Evolutionary conservation across 2,329 filamentous ascomycete genomes (phyloP).

Genomic region (Acrocalymma vagum): DNA sequence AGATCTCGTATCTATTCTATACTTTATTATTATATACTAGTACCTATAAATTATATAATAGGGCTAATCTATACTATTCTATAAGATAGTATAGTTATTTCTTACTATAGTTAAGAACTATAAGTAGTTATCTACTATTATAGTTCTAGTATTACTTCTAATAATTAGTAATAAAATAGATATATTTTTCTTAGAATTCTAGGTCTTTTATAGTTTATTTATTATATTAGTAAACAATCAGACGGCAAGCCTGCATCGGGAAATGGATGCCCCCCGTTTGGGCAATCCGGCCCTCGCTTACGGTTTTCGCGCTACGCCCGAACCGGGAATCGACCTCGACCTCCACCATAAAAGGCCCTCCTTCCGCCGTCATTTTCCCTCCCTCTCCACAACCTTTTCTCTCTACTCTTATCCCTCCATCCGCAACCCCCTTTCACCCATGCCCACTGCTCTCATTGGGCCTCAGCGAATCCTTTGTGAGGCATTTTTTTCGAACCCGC

Average conservation of each 20-base stretch:
- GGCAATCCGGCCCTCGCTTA: slow-evolving; percentile 16
- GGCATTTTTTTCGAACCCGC: slow-evolving; percentile 16
- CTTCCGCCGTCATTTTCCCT: slow-evolving; percentile 16
- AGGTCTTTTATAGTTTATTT: too few species aligned
- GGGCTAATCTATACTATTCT: too few species aligned
- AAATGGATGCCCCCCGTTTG: slow-evolving; percentile 16
- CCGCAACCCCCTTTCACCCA: slow-evolving; percentile 6
- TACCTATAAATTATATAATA: too few species aligned
- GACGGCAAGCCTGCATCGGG: slow-evolving; percentile 18
- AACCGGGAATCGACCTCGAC: slow-evolving; percentile 17
- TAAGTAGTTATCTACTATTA: too few species aligned
- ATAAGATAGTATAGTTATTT: too few species aligned
- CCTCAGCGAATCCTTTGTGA: slow-evolving; percentile 13
- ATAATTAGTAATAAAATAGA: too few species aligned
- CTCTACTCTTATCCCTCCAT: slow-evolving; percentile 19
- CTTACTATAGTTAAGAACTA: too few species aligned
- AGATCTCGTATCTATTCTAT: too few species aligned
- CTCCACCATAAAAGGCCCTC: slow-evolving; percentile 18
- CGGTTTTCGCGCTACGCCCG: slow-evolving; percentile 12
- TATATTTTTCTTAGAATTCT: too few species aligned
- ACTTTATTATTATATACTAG: too few species aligned
- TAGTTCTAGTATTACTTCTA: too few species aligned
- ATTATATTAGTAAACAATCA: slow-evolving; percentile 14
- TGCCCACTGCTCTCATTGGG: slow-evolving; percentile 12
- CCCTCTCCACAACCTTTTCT: slow-evolving; percentile 13